Conservation (phyloP, 2,329 filamentous ascomycete genomes). For the Seiridium unicorne region DNA sequence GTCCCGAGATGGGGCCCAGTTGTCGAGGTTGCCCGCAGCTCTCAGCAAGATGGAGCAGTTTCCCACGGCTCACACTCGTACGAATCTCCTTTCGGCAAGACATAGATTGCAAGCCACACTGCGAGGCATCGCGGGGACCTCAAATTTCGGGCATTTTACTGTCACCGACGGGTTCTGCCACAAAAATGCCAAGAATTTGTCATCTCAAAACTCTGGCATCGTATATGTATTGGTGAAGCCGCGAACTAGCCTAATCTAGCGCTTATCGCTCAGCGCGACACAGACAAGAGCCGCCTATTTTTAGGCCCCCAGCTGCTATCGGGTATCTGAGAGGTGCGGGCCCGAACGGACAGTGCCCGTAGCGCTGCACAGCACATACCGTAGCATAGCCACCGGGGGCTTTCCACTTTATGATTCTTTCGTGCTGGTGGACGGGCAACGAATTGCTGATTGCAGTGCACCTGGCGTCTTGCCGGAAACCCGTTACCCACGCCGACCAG, state of each 20-base stretch:
- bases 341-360: neutral
- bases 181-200: neutral
- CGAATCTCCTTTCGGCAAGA: too few relatives aligned
- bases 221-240: neutral
- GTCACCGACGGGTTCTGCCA: neutral
- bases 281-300: neutral
- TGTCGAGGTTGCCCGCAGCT: neutral
- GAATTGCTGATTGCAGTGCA: too few relatives aligned
- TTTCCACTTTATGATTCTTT: neutral
- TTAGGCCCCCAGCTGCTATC: neutral
- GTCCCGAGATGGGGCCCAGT: neutral
- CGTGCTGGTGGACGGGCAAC: too few relatives aligned
- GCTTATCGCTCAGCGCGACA: neutral
- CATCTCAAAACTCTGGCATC: neutral
- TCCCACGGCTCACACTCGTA: too few relatives aligned
- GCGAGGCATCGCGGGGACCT: too few relatives aligned
- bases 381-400: neutral
- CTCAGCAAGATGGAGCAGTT: neutral
- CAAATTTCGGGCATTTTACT: too few relatives aligned
- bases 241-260: neutral
- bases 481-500: neutral
- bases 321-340: neutral
- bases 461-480: neutral
- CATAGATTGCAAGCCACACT: too few relatives aligned
- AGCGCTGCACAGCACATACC: neutral